These are phyloP conservation scores for Corylus americana DNA, from an alignment of 306 rosid species.

Conservation along the genomic window DNA sequence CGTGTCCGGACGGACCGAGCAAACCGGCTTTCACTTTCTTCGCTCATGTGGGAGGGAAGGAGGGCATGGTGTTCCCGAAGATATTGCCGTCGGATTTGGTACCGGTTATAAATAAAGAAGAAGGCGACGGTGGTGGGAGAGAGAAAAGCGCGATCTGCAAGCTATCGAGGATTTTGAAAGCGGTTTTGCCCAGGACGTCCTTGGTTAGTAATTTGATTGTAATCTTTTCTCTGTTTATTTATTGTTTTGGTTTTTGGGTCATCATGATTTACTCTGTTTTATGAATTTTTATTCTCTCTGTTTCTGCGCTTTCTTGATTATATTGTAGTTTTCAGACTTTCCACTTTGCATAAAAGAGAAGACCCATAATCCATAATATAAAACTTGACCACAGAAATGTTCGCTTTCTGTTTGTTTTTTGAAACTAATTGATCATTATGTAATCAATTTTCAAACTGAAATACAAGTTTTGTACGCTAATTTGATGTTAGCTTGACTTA, in stretches of 20 bases:
- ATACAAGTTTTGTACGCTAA: neutral
- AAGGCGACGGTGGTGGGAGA: neutral
- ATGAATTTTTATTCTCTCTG: neutral
- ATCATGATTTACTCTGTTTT: neutral
- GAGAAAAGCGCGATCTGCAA: neutral
- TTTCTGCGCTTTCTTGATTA: neutral
- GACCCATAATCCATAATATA: neutral
- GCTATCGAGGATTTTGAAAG: slow-evolving; percentile 22
- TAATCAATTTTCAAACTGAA: neutral
- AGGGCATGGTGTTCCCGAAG: neutral
- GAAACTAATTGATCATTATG: neutral
- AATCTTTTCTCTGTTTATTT: neutral
- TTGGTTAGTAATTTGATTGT: slow-evolving; percentile 8
- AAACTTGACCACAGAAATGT: neutral
- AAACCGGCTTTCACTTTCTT: neutral
- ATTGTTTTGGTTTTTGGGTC: neutral
- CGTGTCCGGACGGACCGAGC: neutral
- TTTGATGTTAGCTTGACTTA: neutral
- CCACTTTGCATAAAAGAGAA: neutral
- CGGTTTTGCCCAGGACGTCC: slow-evolving; percentile 16
- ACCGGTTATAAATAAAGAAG: slow-evolving; percentile 5
- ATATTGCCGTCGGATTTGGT: neutral
- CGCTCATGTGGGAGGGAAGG: neutral
- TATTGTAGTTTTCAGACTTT: neutral
- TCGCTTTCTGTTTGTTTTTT: neutral